Percentiles rank a stretch among this genome's conserved stretches.
Conservation (phyloP, 176 grass and related monocot species). For the Typha latifolia region DNA sequence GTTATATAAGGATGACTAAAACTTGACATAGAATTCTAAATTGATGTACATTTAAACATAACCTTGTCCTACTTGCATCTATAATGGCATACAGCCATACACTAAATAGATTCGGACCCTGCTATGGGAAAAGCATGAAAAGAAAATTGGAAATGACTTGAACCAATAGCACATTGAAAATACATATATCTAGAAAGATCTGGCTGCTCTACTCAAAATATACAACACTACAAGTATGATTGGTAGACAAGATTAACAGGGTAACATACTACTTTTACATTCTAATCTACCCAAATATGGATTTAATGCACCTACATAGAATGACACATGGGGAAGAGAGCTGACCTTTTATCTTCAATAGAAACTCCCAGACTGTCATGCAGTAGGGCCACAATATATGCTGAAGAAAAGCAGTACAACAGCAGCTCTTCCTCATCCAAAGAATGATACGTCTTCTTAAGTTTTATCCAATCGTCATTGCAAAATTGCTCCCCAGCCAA, state of each 20-base stretch:
- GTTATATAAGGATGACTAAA: too few species aligned
- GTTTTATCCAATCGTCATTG: conserved; percentile 67
- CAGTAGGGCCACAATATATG: conserved; percentile 76
- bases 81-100: too few species aligned
- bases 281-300: neutral
- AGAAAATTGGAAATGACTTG: neutral
- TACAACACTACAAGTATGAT: too few species aligned
- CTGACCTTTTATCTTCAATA: conserved; percentile 55
- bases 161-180: neutral
- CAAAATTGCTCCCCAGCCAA: conserved; percentile 72
- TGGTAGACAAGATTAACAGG: too few species aligned
- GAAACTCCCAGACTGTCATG: conserved; percentile 78
- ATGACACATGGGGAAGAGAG: conserved; percentile 5
- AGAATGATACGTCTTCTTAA: conserved; percentile 62
- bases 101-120: too few species aligned
- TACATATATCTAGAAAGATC: too few species aligned
- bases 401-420: conserved; percentile 91
- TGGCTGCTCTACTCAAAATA: too few species aligned
- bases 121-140: neutral
- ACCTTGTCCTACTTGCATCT: too few species aligned
- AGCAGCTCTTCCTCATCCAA: conserved; percentile 64
- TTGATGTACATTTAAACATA: too few species aligned
- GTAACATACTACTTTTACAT: neutral
- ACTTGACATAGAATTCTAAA: too few species aligned
- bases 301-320: neutral